Conservation (phyloP, 805 yeast genomes). For the Yarrowia sp. region DNA sequence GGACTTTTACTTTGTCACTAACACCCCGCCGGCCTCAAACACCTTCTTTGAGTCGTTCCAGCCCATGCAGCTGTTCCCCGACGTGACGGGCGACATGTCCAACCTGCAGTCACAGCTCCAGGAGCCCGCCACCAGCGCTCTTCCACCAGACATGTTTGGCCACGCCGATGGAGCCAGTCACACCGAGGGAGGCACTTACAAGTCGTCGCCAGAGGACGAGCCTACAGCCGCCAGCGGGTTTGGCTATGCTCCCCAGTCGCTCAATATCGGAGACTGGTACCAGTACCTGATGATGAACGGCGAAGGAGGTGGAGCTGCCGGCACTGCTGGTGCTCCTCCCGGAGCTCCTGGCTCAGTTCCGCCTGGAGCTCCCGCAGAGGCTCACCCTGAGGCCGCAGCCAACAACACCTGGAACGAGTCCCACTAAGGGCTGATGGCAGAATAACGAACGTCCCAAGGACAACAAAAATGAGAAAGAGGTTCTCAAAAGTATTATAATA, state of each 20-base stretch:
- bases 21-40: slow-evolving; percentile 46
- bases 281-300: slow-evolving; percentile 47
- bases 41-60: slow-evolving; percentile 59
- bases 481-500: slow-evolving; percentile 9
- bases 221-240: slow-evolving; percentile 7
- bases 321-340: slow-evolving; percentile 8
- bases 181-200: slow-evolving; percentile 30
- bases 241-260: slow-evolving; percentile 47
- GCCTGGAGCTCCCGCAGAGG: slow-evolving; percentile 16
- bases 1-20: slow-evolving; percentile 49
- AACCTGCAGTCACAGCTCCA: slow-evolving; percentile 24
- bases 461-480: not conserved
- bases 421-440: not conserved
- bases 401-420: slow-evolving; percentile 9
- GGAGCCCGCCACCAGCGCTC: not conserved
- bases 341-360: slow-evolving; percentile 16
- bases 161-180: slow-evolving; percentile 9
- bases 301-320: slow-evolving; percentile 10
- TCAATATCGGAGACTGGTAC: slow-evolving; percentile 53
- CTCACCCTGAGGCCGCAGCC: slow-evolving; percentile 6
- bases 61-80: slow-evolving; percentile 64
- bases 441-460: not conserved
- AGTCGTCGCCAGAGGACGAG: slow-evolving; percentile 42
- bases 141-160: slow-evolving; percentile 29
- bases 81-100: slow-evolving; percentile 41